Base-by-base conservation (phyloP, 2,329 filamentous ascomycete genomes). In the Neonectria sp. region DNA sequence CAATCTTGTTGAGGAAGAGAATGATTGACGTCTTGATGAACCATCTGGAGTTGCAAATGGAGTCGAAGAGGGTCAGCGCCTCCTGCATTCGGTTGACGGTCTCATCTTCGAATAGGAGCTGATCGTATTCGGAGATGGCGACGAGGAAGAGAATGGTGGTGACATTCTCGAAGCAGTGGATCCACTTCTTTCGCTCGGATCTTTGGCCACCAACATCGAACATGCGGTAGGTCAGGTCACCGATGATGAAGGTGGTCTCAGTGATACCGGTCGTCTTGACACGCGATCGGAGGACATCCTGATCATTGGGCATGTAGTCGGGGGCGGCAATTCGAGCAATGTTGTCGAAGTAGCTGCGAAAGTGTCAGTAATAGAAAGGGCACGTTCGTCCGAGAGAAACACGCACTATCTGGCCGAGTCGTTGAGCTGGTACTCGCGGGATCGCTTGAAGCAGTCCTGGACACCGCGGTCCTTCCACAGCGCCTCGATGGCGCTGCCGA, bases 151-250 rank as follows among this genome's bases (percentile, higher is more conserved):
- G 92, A 75, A 98, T 97, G 11, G 95, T 97, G 9, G 95, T 97
- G 78, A 98, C 95, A 77, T 98, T 97, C 86, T 98, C 95, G 83
- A 98, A 98, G 86, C 95, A 97, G 86, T 98, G 95, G 76, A 98
- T 98, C 95, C 95, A 98, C 90, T 98, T 98, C 92, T 98, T 98
- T 80, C 95, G 92, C 84, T 98, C 95, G 7, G 94, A 97, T 81
- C 95, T 90, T 84, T 97, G 95, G 72, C 95, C 95, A 88, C 95
- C 95, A 52, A 98, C 95, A 78, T 98, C 95, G 83, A 97, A 97
- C 95, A 98, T 97, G 74, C 95, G 91, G 86, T 97, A 98, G 65
- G 95, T 97, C 72, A 98, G 86, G 77, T 97, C 93, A 73, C 94
- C 95, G 73, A 97, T 97, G 80, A 96, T 96, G 84, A 98, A 97